Conservation (phyloP, 2,329 filamentous ascomycete species). For the Teratosphaeria nubilosa region DNA sequence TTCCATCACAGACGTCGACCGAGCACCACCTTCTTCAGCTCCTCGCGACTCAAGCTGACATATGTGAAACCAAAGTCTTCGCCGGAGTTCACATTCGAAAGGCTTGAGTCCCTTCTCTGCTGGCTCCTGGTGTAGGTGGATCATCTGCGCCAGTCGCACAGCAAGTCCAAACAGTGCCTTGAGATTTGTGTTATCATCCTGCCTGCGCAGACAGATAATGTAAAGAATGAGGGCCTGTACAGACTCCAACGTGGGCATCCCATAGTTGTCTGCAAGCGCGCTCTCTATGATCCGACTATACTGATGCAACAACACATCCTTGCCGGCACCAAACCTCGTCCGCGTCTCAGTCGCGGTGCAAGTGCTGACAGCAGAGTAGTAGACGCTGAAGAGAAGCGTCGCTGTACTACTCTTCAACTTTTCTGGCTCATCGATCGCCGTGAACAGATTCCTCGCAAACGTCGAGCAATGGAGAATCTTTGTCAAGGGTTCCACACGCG, state of each 20-base stretch:
- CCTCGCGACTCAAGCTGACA: constrained; percentile 15
- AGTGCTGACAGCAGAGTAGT: constrained; percentile 16
- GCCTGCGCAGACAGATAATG: constrained; percentile 6
- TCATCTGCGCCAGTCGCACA: constrained; percentile 10
- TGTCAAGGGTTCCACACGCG: constrained; percentile 18
- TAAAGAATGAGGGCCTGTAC: constrained; percentile 8
- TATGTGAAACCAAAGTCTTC: constrained; percentile 18
- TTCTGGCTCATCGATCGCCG: constrained; percentile 8
- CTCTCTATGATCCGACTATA: constrained; percentile 5
- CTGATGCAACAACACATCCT: constrained; percentile 6
- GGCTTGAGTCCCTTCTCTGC: constrained; percentile 1
- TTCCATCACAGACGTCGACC: constrained; percentile 13
- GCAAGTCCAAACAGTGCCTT: constrained; percentile 8
- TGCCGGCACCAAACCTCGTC: constrained; percentile 14
- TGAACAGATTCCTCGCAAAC: constrained; percentile 11
- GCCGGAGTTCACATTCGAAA: constrained; percentile 11
- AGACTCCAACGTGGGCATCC: constrained; percentile 4
- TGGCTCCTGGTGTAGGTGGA: constrained; percentile 9
- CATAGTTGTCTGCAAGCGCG: constrained; percentile 3
- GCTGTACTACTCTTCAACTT: constrained; percentile 6
- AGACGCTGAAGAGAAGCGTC: constrained; percentile 16
- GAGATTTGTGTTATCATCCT: constrained; percentile 3
- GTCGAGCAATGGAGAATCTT: constrained; percentile 21
- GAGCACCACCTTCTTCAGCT: constrained; percentile 14
- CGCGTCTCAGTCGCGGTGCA: constrained; percentile 15